Evolutionary conservation across 2,329 filamentous ascomycete species (phyloP).

Genomic region (Fusarium dimerum): DNA sequence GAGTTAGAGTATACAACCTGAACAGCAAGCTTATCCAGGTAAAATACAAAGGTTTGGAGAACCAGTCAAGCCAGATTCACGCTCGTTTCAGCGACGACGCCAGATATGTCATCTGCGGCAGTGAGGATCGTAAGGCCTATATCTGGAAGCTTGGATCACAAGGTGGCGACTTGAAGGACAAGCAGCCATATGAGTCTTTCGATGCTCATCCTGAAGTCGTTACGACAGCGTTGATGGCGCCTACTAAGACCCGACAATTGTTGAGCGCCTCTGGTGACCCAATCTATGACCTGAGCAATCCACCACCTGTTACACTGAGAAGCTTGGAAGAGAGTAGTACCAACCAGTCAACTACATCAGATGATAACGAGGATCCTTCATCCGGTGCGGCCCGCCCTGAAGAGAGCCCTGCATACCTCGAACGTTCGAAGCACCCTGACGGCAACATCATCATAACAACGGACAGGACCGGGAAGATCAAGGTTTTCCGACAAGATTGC

Average conservation of each 20-base stretch:
- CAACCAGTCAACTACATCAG: conserved; percentile 43
- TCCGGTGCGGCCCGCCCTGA: conserved; percentile 50
- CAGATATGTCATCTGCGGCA: conserved; percentile 85
- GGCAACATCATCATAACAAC: conserved; percentile 93
- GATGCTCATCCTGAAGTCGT: conserved; percentile 88
- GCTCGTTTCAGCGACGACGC: conserved; percentile 87
- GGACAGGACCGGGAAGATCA: conserved; percentile 85
- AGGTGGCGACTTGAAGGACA: conserved; percentile 71
- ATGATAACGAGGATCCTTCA: conserved; percentile 36
- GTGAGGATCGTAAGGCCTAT: conserved; percentile 86
- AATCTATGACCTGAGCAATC: conserved; percentile 95
- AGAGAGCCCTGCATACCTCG: conserved; percentile 75
- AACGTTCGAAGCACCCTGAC: conserved; percentile 72
- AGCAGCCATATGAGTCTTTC: conserved; percentile 83
- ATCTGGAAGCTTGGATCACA: conserved; percentile 68
- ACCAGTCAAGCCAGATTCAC: conserved; percentile 85
- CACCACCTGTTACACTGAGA: conserved; percentile 81
- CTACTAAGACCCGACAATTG: conserved; percentile 73
- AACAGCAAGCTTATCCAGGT: conserved; percentile 81
- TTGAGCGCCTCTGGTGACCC: conserved; percentile 84
- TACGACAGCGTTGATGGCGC: conserved; percentile 85
- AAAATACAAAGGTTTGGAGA: conserved; percentile 91
- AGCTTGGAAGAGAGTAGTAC: conserved; percentile 65
- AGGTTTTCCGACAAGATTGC: conserved; percentile 94
- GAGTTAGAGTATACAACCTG: conserved; percentile 86